Conservation (phyloP, 495 filamentous ascomycete species). For the Tetracladium setigerum region DNA sequence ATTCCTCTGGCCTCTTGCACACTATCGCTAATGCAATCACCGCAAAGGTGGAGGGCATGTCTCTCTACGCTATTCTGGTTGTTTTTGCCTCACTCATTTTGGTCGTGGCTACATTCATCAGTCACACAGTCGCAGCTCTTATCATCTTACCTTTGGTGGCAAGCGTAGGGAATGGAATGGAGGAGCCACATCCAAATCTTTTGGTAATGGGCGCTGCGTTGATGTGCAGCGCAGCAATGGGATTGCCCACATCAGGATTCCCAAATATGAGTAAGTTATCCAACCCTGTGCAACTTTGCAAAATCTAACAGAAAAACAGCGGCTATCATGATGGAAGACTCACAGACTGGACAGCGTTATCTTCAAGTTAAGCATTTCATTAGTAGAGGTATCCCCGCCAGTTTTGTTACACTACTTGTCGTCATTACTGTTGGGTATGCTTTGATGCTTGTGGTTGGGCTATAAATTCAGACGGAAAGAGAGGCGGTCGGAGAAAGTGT, state of each 20-base stretch:
- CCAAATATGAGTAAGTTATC: slow-evolving; percentile 92
- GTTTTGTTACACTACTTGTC: slow-evolving; percentile 72
- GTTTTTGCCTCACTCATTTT: slow-evolving; percentile 82
- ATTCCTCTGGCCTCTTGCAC: slow-evolving; percentile 85
- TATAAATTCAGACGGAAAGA: slow-evolving; percentile 34
- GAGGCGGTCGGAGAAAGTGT: no score
- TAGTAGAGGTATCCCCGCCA: slow-evolving; percentile 77
- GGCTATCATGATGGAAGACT: slow-evolving; percentile 98
- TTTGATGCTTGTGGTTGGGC: slow-evolving; percentile 70
- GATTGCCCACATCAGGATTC: slow-evolving; percentile 88
- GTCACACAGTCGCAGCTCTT: slow-evolving; percentile 90
- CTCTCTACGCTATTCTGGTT: slow-evolving; percentile 79
- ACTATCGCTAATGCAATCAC: slow-evolving; percentile 76
- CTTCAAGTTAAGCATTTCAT: slow-evolving; percentile 91
- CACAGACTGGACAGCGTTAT: slow-evolving; percentile 84
- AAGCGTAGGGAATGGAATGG: slow-evolving; percentile 75
- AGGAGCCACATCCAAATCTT: slow-evolving; percentile 85
- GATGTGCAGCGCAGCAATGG: slow-evolving; percentile 73
- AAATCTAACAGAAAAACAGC: slow-evolving; percentile 43
- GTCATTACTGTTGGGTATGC: slow-evolving; percentile 82
- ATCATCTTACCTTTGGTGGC: slow-evolving; percentile 90
- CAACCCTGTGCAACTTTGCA: slow-evolving; percentile 3
- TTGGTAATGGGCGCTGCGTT: slow-evolving; percentile 75
- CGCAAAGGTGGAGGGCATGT: slow-evolving; percentile 61
- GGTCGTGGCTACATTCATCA: slow-evolving; percentile 96